phyloP scores from a whole-genome alignment of 225 moss, liverwort and hornwort genomes.

The Bryoerythrophyllum caledonicum region DNA sequence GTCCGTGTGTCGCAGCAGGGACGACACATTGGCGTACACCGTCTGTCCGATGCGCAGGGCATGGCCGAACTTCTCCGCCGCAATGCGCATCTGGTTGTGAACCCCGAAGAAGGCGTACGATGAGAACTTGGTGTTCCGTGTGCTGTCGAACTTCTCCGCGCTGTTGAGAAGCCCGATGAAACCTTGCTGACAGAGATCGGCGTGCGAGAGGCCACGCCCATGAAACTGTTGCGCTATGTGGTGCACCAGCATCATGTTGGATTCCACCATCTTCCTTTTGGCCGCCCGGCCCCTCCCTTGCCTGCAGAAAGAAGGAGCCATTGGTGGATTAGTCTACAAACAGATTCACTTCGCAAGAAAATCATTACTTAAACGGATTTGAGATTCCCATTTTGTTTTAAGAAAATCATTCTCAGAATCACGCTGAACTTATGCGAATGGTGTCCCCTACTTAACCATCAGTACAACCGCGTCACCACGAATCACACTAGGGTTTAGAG shows the following conservation, averaged over 20 bases:
- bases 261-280: constrained; percentile 94
- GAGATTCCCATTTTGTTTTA: no score
- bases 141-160: constrained; percentile 77
- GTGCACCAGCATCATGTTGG: constrained; percentile 79
- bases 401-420: no score
- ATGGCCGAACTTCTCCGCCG: constrained; percentile 76
- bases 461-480: background rate
- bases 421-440: no score
- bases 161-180: constrained; percentile 77
- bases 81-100: constrained; percentile 79
- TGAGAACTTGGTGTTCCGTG: constrained; percentile 83
- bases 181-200: constrained; percentile 93
- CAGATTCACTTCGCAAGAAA: no score
- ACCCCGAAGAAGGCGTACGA: constrained; percentile 90
- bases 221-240: constrained; percentile 80
- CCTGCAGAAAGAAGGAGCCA: constrained; percentile 37
- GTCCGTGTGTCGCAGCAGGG: constrained; percentile 67
- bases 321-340: background rate
- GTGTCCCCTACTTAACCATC: no score
- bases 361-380: no score
- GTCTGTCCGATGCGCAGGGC: constrained; percentile 76
- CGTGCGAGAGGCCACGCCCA: constrained; percentile 86
- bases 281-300: constrained; percentile 94
- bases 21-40: constrained; percentile 64
- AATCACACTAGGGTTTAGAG: background rate